phyloP scores from a whole-genome alignment of 139 green algal genomes.

The Desmodesmus armatus region DNA sequence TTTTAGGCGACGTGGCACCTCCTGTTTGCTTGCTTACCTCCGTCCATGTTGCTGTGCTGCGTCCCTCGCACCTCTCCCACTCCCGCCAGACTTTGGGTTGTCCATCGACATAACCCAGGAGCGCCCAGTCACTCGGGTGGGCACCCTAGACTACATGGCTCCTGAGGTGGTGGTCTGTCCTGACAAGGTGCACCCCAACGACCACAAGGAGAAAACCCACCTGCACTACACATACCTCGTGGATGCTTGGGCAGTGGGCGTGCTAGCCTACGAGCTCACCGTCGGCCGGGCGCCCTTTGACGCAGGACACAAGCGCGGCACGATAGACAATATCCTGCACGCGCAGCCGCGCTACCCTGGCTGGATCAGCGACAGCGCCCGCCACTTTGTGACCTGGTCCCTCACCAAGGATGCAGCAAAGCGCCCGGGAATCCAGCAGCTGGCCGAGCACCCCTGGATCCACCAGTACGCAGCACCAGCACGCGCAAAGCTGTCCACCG shows the following conservation, averaged over 20 bases:
- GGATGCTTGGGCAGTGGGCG: conserved; percentile 73
- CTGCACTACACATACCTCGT: conserved; percentile 64
- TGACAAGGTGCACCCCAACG: conserved; percentile 78
- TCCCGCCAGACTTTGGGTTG: conserved; percentile 77
- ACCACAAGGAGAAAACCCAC: conserved; percentile 80
- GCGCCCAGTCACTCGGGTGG: conserved; percentile 70
- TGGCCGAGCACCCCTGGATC: conserved; percentile 64
- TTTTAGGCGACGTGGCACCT: too few relatives aligned
- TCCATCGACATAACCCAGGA: conserved; percentile 72
- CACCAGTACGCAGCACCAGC: conserved; percentile 20
- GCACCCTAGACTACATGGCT: conserved; percentile 75
- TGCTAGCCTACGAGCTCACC: conserved; percentile 75
- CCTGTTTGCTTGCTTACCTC: too few relatives aligned
- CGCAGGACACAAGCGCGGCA: conserved; percentile 67
- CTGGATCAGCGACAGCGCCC: conserved; percentile 50
- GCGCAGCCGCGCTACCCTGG: conserved; percentile 50
- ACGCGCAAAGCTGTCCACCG: background rate
- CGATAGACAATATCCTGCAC: conserved; percentile 61
- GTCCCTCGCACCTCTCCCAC: too few relatives aligned
- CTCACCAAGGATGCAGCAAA: conserved; percentile 57
- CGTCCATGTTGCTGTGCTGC: too few relatives aligned
- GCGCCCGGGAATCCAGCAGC: conserved; percentile 55
- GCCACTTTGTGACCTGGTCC: conserved; percentile 58
- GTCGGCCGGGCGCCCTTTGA: conserved; percentile 71
- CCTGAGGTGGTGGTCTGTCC: conserved; percentile 70